Evolutionary conservation across 2,329 filamentous ascomycete genomes (phyloP).

Genomic region (Neonectria sp.): DNA sequence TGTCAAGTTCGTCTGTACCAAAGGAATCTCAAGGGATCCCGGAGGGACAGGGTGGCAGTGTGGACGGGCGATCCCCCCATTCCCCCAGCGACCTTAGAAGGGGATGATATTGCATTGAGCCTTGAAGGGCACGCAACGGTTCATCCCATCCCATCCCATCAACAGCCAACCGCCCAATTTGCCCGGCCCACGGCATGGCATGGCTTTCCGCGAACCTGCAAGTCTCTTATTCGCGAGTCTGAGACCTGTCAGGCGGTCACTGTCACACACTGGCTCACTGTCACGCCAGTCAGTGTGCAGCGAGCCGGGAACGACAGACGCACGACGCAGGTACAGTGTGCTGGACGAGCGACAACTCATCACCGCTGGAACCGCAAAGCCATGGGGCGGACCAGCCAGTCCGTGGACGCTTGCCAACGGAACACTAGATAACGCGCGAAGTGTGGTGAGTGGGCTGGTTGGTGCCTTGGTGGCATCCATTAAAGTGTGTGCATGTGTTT

Average conservation of each 20-base stretch:
- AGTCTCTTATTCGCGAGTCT: too few relatives aligned
- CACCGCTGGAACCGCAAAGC: constrained; percentile 24
- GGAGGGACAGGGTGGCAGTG: constrained; percentile 1
- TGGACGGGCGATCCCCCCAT: constrained; percentile 1
- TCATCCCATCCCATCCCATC: constrained; percentile 31
- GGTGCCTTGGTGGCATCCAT: constrained; percentile 14
- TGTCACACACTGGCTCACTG: constrained; percentile 6
- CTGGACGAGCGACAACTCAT: constrained; percentile 40
- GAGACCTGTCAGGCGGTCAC: constrained; percentile 6
- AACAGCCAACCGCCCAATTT: constrained; percentile 4
- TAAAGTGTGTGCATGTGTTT: constrained; percentile 32
- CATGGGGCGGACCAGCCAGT: not conserved
- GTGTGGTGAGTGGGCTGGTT: constrained; percentile 4
- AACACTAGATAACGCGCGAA: constrained; percentile 2
- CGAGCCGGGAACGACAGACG: constrained; percentile 5
- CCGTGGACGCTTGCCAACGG: constrained; percentile 14
- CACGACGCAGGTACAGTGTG: constrained; percentile 27
- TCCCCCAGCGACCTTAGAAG: not conserved
- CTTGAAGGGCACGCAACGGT: constrained; percentile 12
- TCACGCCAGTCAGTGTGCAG: constrained; percentile 12
- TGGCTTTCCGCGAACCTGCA: not conserved
- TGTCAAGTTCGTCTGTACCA: constrained; percentile 29
- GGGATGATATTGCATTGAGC: constrained; percentile 12
- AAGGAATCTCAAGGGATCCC: constrained; percentile 14
- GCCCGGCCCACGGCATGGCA: not conserved